phyloP scores from a whole-genome alignment of 1,139 yeast species.

The Zhuliangozyma parablackwelliae region DNA sequence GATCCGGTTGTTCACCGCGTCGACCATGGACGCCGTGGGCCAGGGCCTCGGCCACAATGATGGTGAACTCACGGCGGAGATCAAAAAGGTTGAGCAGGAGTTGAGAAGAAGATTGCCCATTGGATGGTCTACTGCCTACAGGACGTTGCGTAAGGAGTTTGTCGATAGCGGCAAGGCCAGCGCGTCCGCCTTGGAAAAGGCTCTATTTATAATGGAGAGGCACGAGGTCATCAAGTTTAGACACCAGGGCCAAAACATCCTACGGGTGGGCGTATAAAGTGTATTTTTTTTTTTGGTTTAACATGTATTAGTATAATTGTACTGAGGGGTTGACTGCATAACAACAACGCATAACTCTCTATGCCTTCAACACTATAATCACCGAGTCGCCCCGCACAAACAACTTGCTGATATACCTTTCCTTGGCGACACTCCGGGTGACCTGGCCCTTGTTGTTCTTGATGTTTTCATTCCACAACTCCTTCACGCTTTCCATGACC shows the following conservation, averaged over 20 bases:
- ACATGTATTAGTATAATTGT: not conserved
- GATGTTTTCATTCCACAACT: constrained; percentile 78
- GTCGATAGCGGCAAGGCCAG: constrained; percentile 67
- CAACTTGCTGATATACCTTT: constrained; percentile 83
- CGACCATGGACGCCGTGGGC: constrained; percentile 96
- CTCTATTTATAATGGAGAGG: constrained; percentile 75
- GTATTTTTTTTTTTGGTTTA: constrained; percentile 1
- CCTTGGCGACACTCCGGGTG: constrained; percentile 67
- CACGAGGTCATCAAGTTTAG: constrained; percentile 84
- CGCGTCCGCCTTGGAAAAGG: constrained; percentile 76
- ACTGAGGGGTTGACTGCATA: not conserved
- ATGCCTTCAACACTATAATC: constrained; percentile 66
- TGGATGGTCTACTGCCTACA: constrained; percentile 93
- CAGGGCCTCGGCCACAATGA: constrained; percentile 61
- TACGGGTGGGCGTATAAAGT: constrained; percentile 69
- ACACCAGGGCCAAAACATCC: constrained; percentile 82
- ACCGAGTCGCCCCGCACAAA: constrained; percentile 95
- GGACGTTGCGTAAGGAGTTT: constrained; percentile 78
- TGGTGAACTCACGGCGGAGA: constrained; percentile 60
- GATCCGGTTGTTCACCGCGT: constrained; percentile 86
- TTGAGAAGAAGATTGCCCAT: constrained; percentile 88
- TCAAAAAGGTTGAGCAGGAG: constrained; percentile 76
- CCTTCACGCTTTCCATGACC: constrained; percentile 89
- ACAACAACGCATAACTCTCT: not conserved
- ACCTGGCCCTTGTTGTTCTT: constrained; percentile 65